These are phyloP conservation scores for Sporopachydermia cereana DNA, from an alignment of 1,139 yeast genomes.

Conservation along the genomic window DNA sequence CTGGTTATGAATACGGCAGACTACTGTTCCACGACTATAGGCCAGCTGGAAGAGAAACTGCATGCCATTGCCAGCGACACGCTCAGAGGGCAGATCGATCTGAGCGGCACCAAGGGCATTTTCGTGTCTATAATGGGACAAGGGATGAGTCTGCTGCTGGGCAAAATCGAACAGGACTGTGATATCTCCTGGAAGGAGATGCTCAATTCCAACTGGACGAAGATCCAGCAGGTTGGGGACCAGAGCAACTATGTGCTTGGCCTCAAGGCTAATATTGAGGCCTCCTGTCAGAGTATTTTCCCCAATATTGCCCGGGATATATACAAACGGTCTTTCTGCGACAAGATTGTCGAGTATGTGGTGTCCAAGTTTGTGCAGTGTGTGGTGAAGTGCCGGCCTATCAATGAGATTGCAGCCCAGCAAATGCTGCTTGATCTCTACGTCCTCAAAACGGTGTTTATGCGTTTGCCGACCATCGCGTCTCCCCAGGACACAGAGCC, in stretches of 20 bases:
- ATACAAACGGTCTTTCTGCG: slow-evolving; percentile 63
- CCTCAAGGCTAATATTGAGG: slow-evolving; percentile 35
- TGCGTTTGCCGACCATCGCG: slow-evolving; percentile 37
- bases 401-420: slow-evolving; percentile 62
- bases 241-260: slow-evolving; percentile 61
- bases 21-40: slow-evolving; percentile 68
- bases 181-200: slow-evolving; percentile 79
- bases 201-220: slow-evolving; percentile 67
- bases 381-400: slow-evolving; percentile 50
- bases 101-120: slow-evolving; percentile 44
- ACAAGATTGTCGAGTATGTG: slow-evolving; percentile 59
- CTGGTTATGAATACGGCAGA: slow-evolving; percentile 81
- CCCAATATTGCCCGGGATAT: slow-evolving; percentile 58
- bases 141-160: slow-evolving; percentile 45
- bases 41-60: slow-evolving; percentile 63
- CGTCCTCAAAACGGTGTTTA: slow-evolving; percentile 44
- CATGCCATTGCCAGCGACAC: slow-evolving; percentile 34
- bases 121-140: slow-evolving; percentile 49
- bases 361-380: slow-evolving; percentile 45
- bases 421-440: slow-evolving; percentile 69
- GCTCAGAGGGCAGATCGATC: slow-evolving; percentile 28
- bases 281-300: slow-evolving; percentile 39
- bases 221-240: slow-evolving; percentile 49
- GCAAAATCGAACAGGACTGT: slow-evolving; percentile 49
- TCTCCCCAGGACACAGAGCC: slow-evolving; percentile 13